phyloP scores from a whole-genome alignment of 169 alveolate species.

The Cryptosporidium ubiquitum region DNA sequence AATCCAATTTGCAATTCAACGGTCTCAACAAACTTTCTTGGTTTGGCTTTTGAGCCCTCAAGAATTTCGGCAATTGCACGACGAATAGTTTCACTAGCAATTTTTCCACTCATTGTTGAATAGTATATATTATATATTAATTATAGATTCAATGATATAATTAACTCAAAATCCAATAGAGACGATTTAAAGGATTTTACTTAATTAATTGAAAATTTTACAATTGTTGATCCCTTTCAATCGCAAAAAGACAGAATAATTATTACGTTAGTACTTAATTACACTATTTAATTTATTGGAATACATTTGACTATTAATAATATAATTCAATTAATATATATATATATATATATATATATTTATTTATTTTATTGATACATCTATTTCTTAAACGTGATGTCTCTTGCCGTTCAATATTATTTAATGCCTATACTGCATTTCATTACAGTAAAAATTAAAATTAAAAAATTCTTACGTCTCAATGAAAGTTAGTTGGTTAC shows the following conservation, averaged over 20 bases:
- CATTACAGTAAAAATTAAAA: too few species aligned
- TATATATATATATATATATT: too few species aligned
- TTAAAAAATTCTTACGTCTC: background rate
- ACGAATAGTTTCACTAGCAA: conserved; percentile 58
- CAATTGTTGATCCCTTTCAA: background rate
- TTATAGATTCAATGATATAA: background rate
- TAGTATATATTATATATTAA: background rate
- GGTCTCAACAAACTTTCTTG: conserved; percentile 97
- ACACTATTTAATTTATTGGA: background rate
- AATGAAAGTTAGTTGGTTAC: background rate
- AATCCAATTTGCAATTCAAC: conserved; percentile 98
- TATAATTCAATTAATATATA: too few species aligned
- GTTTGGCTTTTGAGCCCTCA: conserved; percentile 91
- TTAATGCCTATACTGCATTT: background rate
- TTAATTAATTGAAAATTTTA: background rate
- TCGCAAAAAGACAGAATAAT: conserved; percentile 8
- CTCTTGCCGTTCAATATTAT: background rate
- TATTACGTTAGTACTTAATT: background rate
- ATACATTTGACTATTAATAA: background rate
- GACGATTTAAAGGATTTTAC: background rate
- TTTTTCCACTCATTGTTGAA: conserved; percentile 63
- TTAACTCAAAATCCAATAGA: background rate
- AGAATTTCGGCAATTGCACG: conserved; percentile 92
- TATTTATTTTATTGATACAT: too few species aligned
- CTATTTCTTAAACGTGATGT: background rate